phyloP scores from a whole-genome alignment of 192 early-diverging fungal genomes.

The Coemansia sp. region DNA sequence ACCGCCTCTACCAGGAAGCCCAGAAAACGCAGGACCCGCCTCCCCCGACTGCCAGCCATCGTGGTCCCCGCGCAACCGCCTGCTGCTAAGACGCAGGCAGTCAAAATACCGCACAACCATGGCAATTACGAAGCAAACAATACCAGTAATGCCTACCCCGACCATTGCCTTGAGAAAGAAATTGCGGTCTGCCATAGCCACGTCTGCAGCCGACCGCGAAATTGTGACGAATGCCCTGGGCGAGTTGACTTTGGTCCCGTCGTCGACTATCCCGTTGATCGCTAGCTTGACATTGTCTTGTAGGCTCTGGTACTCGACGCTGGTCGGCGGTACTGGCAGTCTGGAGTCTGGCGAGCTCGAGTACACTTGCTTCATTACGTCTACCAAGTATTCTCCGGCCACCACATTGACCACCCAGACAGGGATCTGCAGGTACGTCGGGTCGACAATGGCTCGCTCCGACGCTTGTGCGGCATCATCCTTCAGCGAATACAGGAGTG shows the following conservation, averaged over 20 bases:
- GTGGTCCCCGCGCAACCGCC: neutral
- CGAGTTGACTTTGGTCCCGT: neutral
- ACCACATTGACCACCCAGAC: slow-evolving; percentile 49
- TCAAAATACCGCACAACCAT: slow-evolving; percentile 48
- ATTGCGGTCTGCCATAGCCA: slow-evolving; percentile 40
- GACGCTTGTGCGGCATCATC: slow-evolving; percentile 49
- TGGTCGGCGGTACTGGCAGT: slow-evolving; percentile 16
- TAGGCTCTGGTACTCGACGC: slow-evolving; percentile 17
- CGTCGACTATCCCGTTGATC: neutral
- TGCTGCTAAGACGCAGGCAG: slow-evolving; percentile 12
- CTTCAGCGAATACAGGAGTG: slow-evolving; percentile 43
- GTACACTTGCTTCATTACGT: slow-evolving; percentile 13
- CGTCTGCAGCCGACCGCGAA: slow-evolving; percentile 31
- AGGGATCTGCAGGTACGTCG: slow-evolving; percentile 20
- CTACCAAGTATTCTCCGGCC: slow-evolving; percentile 29
- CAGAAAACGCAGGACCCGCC: neutral
- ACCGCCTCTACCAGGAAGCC: neutral
- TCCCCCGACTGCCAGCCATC: neutral
- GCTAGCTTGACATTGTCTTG: neutral
- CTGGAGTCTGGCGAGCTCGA: neutral
- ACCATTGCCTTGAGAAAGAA: slow-evolving; percentile 55
- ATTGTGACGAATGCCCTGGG: slow-evolving; percentile 33
- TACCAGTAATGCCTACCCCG: slow-evolving; percentile 46
- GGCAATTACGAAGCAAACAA: slow-evolving; percentile 48
- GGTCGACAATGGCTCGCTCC: slow-evolving; percentile 20